phyloP scores from a whole-genome alignment of 2,329 filamentous ascomycete genomes.

The Thelonectria olida region DNA sequence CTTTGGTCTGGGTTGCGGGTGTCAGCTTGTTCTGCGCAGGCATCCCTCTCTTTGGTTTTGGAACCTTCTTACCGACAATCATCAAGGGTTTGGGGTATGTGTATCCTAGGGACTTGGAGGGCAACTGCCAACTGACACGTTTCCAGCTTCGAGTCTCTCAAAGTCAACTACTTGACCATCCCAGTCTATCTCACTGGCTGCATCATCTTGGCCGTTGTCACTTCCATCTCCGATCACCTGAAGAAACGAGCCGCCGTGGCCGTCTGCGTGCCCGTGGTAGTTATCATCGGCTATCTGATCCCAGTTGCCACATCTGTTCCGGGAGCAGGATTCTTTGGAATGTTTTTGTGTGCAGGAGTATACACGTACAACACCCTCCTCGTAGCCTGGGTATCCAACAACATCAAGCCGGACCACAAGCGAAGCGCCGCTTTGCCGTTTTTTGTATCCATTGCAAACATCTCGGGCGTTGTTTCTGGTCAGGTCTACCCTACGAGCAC shows the following conservation, averaged over 20 bases:
- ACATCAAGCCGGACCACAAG: conserved; percentile 12
- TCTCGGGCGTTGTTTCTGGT: conserved; percentile 7
- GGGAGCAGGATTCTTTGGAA: conserved; percentile 44
- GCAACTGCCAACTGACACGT: background rate
- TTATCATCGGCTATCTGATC: conserved; percentile 46
- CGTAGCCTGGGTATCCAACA: conserved; percentile 13
- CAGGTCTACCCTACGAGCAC: conserved; percentile 3
- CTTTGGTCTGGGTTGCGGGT: conserved; percentile 3
- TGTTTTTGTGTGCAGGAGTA: conserved; percentile 40
- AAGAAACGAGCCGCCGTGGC: conserved; percentile 43
- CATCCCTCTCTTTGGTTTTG: conserved; percentile 16
- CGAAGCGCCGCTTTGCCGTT: conserved; percentile 7
- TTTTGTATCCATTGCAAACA: conserved; percentile 3
- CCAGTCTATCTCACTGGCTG: conserved; percentile 45
- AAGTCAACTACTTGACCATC: conserved; percentile 47
- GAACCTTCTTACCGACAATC: conserved; percentile 23
- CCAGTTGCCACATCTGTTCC: conserved; percentile 40
- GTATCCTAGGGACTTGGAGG: too few relatives aligned
- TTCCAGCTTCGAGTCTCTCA: conserved; percentile 20
- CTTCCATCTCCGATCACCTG: conserved; percentile 44
- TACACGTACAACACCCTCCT: conserved; percentile 8
- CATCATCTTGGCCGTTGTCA: conserved; percentile 35
- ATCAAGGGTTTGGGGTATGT: conserved; percentile 12
- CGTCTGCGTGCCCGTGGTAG: conserved; percentile 39
- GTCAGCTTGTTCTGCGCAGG: conserved; percentile 11